Evolutionary conservation across 345 rosid species (phyloP).

Genomic region (Murraya koenigii): DNA sequence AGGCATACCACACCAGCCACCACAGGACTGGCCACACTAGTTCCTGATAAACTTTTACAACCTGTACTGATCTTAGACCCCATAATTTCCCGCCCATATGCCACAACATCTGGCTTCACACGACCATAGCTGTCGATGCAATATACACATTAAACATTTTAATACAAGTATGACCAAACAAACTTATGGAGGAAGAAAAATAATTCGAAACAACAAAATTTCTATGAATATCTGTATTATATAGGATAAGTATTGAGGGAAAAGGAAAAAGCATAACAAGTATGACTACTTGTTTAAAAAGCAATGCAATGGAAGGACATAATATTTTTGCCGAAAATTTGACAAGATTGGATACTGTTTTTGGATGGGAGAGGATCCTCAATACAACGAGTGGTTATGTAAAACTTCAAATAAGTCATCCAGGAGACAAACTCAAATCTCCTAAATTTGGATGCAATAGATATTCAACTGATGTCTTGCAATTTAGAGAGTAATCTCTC

Average conservation of each 20-base stretch:
- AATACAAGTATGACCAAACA: not conserved
- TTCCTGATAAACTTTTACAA: constrained; percentile 95
- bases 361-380: not conserved
- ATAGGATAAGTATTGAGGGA: not conserved
- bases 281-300: not conserved
- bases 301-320: not conserved
- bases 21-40: constrained; percentile 99
- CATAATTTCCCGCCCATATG: constrained; percentile 95
- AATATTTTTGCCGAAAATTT: not conserved
- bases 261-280: not conserved
- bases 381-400: not conserved
- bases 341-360: not conserved
- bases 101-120: constrained; percentile 95
- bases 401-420: not conserved
- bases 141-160: not conserved
- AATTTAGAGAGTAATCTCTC: not conserved
- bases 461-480: not conserved
- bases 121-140: constrained; percentile 73
- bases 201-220: not conserved
- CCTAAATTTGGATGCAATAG: not conserved
- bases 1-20: constrained; percentile 99
- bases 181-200: constrained; percentile 1
- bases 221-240: not conserved
- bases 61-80: constrained; percentile 97
- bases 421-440: not conserved